phyloP scores from a whole-genome alignment of 768 basidiomycete species.

The Tulasnella sp. region DNA sequence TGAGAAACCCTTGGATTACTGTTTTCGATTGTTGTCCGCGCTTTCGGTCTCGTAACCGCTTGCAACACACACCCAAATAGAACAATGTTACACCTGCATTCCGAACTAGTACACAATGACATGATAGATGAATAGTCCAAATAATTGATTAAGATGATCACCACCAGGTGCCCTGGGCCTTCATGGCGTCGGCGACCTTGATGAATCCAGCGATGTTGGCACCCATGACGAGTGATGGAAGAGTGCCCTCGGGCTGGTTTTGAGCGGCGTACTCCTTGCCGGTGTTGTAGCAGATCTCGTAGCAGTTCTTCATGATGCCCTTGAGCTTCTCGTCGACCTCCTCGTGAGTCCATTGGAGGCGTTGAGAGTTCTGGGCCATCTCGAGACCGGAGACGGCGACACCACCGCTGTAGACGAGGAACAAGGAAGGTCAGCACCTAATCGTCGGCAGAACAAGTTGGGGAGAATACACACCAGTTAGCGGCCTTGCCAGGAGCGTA shows the following conservation, averaged over 20 bases:
- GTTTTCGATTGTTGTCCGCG: too few relatives aligned
- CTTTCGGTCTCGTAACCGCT: too few relatives aligned
- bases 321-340: constrained; percentile 72
- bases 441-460: not conserved
- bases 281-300: constrained; percentile 45
- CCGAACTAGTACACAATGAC: constrained; percentile 16
- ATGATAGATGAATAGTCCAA: constrained; percentile 23
- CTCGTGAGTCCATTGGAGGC: constrained; percentile 61
- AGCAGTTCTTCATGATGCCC: constrained; percentile 71
- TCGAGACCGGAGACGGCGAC: constrained; percentile 78
- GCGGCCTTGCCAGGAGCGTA: constrained; percentile 72
- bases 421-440: constrained; percentile 34
- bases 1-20: too few relatives aligned
- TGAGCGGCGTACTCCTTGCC: constrained; percentile 14
- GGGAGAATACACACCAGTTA: constrained; percentile 35
- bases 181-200: constrained; percentile 73
- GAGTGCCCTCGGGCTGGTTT: constrained; percentile 1
- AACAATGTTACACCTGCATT: constrained; percentile 22
- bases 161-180: constrained; percentile 77
- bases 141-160: constrained; percentile 44
- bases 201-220: constrained; percentile 76
- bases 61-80: not conserved
- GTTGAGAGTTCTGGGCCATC: constrained; percentile 78
- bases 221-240: constrained; percentile 51
- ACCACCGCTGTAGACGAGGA: constrained; percentile 68